Evolutionary conservation across 345 rosid species (phyloP), one percentile per base, ranked within the genome.

Genomic region (Aethionema arabicum): DNA sequence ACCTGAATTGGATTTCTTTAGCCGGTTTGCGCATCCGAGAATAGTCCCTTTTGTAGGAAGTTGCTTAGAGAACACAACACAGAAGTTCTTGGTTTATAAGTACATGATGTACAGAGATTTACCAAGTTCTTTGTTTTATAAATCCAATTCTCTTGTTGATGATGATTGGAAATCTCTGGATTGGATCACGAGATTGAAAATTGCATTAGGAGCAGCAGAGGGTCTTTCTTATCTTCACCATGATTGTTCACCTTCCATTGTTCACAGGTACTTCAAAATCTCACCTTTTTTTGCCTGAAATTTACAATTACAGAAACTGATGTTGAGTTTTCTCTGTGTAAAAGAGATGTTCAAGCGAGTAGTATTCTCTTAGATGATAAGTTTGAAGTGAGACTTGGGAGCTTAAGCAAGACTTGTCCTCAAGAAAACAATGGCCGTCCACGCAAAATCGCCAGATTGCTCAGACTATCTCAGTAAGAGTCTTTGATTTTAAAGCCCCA

Each of bases 361-460:
- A 93, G 99, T 75, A 84, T 93, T 65, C 87, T 93, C 58, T 84
- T 93, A 8, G 98, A 92, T 59, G 96, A 92, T 68, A 90, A 90
- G 73, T 92, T 83, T 57, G 98, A 92, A 76, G 98, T 92, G 27
- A 82, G 99, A 48, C 86, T 92, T 35, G 99, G 97, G 49, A 92
- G 99, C 78, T 74, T 92, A 61, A 84, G 84, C 63, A 85, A 83
- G 69, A 82, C 76, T 70, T 67, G 72, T 68, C 62, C 68, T 48
- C 90, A 85, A 63, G 95, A 83, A 70, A 95, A 80, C 54, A 86
- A 85, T 74, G 42, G 77, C 57, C 86, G 83, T 62, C 90, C 84
- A 40, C 81, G 77, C 32, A 81, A 77, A 76, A 72, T 93, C 49
- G 70, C 82, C 8, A 72, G 95, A 46, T 68, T 87, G 52, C 82